A percentile compares a stretch with the other conserved stretches of the same genome.
Conservation (phyloP, 768 basidiomycete genomes). For the Daedalea quercina region DNA sequence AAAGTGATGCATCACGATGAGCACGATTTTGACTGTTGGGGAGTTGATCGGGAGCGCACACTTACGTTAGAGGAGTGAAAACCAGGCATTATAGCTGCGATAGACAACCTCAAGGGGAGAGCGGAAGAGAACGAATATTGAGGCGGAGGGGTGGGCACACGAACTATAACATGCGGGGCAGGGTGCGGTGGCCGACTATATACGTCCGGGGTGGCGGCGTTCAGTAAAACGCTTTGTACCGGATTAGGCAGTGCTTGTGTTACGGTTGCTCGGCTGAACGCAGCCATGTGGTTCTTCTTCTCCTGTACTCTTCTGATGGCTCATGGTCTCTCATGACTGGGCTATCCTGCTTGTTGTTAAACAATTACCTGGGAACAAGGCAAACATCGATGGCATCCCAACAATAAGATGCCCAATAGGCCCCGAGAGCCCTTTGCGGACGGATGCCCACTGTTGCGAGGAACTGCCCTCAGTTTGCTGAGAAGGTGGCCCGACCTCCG, state of each 20-base stretch:
- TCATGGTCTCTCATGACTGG: not conserved
- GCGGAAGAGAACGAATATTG: not conserved
- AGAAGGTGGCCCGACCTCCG: no score
- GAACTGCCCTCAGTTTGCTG: no score
- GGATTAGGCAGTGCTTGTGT: conserved; percentile 1
- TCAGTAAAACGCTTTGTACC: not conserved
- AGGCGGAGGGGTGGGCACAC: not conserved
- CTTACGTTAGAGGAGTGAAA: conserved; percentile 5
- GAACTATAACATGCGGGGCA: not conserved
- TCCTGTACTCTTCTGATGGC: not conserved
- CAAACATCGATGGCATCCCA: not conserved
- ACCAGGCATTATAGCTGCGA: not conserved
- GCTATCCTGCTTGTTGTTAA: not conserved
- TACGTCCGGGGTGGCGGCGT: not conserved
- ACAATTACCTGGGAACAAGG: conserved; percentile 3
- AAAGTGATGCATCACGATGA: not conserved
- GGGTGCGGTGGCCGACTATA: not conserved
- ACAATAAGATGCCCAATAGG: not conserved
- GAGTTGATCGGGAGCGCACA: not conserved
- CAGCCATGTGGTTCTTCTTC: not conserved
- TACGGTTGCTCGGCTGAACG: not conserved
- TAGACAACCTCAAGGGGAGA: not conserved
- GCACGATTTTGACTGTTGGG: not conserved
- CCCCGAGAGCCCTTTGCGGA: not conserved
- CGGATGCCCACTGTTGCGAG: no score